Evolutionary conservation across 352 stramenopile species (phyloP).

Genomic region (Globisporangium cederbergense): DNA sequence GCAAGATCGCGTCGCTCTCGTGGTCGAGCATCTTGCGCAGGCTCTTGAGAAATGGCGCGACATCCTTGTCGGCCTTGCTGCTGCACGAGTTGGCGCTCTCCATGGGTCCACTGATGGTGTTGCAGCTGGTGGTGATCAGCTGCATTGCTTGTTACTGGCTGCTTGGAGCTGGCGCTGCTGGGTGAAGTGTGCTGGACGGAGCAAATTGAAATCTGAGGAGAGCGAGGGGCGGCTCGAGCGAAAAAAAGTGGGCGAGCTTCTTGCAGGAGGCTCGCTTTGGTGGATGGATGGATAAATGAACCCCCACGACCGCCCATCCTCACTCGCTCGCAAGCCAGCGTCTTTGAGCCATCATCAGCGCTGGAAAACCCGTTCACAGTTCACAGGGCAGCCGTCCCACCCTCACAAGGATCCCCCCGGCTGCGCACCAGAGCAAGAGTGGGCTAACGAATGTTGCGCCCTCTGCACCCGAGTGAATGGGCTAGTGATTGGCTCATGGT

Average conservation of each 20-base stretch:
- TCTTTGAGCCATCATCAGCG: background rate
- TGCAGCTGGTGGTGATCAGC: constrained; percentile 3
- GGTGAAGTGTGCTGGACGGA: constrained; percentile 1
- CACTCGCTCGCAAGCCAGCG: background rate
- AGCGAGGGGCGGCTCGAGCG: background rate
- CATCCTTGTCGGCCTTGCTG: constrained; percentile 31
- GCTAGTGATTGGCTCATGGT: background rate
- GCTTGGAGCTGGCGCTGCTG: background rate
- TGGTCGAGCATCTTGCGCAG: constrained; percentile 60
- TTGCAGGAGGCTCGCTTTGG: background rate
- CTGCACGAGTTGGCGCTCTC: background rate
- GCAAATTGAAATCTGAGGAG: constrained; percentile 15
- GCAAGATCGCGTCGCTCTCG: constrained; percentile 49
- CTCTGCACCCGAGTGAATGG: background rate
- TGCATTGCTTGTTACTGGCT: constrained; percentile 8
- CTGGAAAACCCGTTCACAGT: constrained; percentile 1
- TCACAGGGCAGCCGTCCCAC: background rate
- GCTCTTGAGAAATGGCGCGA: constrained; percentile 65
- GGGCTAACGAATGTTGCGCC: background rate
- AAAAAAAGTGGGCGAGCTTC: background rate
- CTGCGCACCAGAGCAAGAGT: constrained; percentile 2
- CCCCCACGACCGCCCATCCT: background rate
- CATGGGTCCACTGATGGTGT: background rate
- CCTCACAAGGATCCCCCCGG: background rate
- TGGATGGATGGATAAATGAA: background rate